phyloP scores from a whole-genome alignment of 2,329 filamentous ascomycete species.

The Zasmidium angulare region DNA sequence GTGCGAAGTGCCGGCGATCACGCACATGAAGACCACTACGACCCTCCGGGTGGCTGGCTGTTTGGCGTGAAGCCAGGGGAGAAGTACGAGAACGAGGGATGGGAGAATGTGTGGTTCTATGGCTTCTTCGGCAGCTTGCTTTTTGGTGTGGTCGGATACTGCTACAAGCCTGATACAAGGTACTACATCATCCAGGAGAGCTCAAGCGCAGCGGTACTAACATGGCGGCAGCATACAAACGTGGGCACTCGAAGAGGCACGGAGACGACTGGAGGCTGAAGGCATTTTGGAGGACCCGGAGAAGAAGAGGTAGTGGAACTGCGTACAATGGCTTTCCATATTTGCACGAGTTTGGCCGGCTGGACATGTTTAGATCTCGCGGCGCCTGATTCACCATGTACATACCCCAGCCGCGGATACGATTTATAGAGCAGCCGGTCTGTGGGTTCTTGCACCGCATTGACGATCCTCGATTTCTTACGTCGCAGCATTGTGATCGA shows the following conservation, averaged over 20 bases:
- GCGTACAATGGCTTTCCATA: not conserved
- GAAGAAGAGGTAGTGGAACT: constrained; percentile 20
- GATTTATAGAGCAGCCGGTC: constrained; percentile 16
- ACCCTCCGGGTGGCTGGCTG: constrained; percentile 87
- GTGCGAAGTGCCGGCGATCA: constrained; percentile 49
- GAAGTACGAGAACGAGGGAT: constrained; percentile 94
- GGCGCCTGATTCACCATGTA: constrained; percentile 10
- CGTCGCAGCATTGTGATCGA: too few relatives aligned
- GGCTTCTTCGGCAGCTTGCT: constrained; percentile 79
- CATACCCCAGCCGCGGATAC: constrained; percentile 14
- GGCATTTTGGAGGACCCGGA: constrained; percentile 83
- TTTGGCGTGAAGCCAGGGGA: constrained; percentile 92
- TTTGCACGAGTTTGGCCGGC: not conserved
- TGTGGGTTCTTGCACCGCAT: too few relatives aligned
- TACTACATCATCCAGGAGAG: constrained; percentile 44
- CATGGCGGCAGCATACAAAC: constrained; percentile 81
- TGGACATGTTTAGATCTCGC: not conserved
- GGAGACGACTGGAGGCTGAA: constrained; percentile 91
- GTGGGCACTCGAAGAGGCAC: constrained; percentile 96
- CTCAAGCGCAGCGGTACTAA: not conserved
- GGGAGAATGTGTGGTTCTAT: constrained; percentile 84
- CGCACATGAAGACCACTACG: constrained; percentile 78
- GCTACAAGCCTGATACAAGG: constrained; percentile 98
- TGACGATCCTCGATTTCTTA: too few relatives aligned
- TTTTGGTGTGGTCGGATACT: constrained; percentile 75